A percentile compares a stretch with the other conserved stretches of the same genome.
Conservation (phyloP, 2,329 filamentous ascomycete genomes). For the Immersiporthe knoxdaviesiana region DNA sequence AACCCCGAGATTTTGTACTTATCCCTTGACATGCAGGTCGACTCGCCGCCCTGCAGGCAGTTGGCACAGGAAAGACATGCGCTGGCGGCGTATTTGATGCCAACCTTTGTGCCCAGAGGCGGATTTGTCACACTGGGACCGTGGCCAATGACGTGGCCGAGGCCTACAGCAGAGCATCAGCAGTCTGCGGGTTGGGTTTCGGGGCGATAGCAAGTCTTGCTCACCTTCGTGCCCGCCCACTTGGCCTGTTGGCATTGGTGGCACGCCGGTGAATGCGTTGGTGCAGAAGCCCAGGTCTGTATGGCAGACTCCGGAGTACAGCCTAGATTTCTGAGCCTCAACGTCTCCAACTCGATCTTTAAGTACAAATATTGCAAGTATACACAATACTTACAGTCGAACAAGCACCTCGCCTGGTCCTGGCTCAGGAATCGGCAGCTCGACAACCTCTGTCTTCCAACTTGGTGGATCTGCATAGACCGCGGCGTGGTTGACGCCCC, state of each 20-base stretch:
- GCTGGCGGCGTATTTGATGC: slow-evolving; percentile 12
- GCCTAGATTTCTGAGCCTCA: background rate
- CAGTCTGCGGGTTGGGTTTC: background rate
- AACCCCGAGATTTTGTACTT: slow-evolving; percentile 46
- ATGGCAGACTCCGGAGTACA: slow-evolving; percentile 12
- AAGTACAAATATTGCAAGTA: background rate
- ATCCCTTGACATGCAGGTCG: slow-evolving; percentile 41
- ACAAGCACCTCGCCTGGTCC: slow-evolving; percentile 13
- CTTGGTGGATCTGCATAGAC: slow-evolving; percentile 8
- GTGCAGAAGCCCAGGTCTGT: slow-evolving; percentile 15
- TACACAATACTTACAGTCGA: background rate
- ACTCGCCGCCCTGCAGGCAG: slow-evolving; percentile 41
- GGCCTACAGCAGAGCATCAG: background rate
- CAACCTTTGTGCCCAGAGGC: background rate
- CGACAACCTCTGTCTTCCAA: slow-evolving; percentile 3
- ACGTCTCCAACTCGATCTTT: too few relatives aligned
- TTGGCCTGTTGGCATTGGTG: slow-evolving; percentile 2
- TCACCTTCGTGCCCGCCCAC: slow-evolving; percentile 13
- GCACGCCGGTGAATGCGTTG: background rate
- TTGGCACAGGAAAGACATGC: slow-evolving; percentile 36
- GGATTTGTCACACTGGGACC: slow-evolving; percentile 1
- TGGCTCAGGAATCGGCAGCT: slow-evolving; percentile 2
- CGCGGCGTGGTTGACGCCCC: background rate
- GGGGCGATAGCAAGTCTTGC: background rate
- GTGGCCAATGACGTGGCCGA: background rate